Evolutionary conservation across 495 filamentous ascomycete genomes (phyloP), one percentile per base, ranked within the genome.

Genomic region (Talaromyces nanjingensis): DNA sequence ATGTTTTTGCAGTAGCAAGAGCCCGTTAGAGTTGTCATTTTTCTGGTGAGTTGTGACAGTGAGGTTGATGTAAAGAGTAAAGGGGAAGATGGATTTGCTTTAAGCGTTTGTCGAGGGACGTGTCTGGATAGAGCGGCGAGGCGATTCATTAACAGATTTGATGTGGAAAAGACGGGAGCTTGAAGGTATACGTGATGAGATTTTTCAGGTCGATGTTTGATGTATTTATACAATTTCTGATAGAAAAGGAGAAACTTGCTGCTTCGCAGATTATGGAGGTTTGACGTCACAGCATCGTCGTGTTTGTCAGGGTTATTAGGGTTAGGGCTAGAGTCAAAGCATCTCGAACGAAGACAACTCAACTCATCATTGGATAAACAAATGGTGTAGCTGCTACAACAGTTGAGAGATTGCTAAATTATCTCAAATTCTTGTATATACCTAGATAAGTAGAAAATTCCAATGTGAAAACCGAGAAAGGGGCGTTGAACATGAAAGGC

Each of bases 1-100:
- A 85, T 72, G 14, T 71, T 71, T 54, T 72, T 71, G 61, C 83
- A 85, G 66, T 72, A 77, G 67, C 83, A 85, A 18, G 78, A 79
- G 27, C 83, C 81, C 1, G 74, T 76, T 62, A 74, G 74, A 2
- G 59, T 63, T 12, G 70, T 56, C 53, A 56, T 56, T 56, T 25
- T 49, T 8, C n/a, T 0, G 24, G 22, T 6, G n/a, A 56, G 11
- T 29, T 29, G 22, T 27, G 53, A 29, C 1, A 29, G 53, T 56
- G 14, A 14, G 5, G 27, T 3, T 24, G 45, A 20, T 6, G n/a
- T 49, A 8, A 49, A 49, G 45, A 49, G 45, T 18, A 12, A n/a
- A 5, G 42, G 5, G 5, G 42, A 18, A 6, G 42, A 18, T 49
- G 45, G 45, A n/a, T 49, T 49, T 20, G 45, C 45, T 49, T 1